Base-by-base conservation (phyloP, 2,329 filamentous ascomycete genomes). In the Tetracladium maxilliforme region DNA sequence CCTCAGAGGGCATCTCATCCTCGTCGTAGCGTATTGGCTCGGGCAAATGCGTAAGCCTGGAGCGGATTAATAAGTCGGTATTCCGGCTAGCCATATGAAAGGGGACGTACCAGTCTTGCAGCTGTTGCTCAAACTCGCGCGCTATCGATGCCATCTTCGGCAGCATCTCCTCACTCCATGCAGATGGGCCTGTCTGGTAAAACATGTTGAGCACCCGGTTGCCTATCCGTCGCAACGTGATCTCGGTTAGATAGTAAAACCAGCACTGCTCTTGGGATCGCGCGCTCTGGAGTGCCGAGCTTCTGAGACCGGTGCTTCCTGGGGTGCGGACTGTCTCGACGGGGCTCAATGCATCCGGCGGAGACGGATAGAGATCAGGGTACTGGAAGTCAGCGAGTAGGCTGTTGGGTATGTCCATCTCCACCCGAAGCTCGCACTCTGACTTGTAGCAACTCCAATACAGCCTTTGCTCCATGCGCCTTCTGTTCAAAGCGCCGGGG, bases 361-460 rank as follows among this genome's bases (percentile, higher is more conserved):
- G 44, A 2, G 38, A 37, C 4, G 45, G 45, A 22, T 45, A 45
- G 16, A 42, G 31, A 9, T 40, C 31, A 4, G 51, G 50, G 27
- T 49, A 51, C 22, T 48, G 41, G 16, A 43, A 41, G 6, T 42
- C 39, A 5, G 43, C 42, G 14, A 54, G 43, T 4, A 44, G 45
- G 2, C 46, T 45, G 21, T 50, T 42, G 8, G 49, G 48, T 3
- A 54, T 34, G 3, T 45, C 39, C 8, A 56, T 39, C 28, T 52
- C 51, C n/a, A 48, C 44, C 6, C 49, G 45, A 5, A 54, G 42
- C 30, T 55, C 50, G 29, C 45, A 48, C 33, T 56, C 52, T 2
- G 51, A 51, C 33, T 56, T 56, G 38, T 54, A 54, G 25, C 50
- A 54, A 7, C 45, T 50, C 52, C 52, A 57, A 34, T 54, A 55